These are phyloP conservation scores for Aureobasidium namibiae DNA, from an alignment of 2,329 filamentous ascomycete species.

Conservation along the genomic window DNA sequence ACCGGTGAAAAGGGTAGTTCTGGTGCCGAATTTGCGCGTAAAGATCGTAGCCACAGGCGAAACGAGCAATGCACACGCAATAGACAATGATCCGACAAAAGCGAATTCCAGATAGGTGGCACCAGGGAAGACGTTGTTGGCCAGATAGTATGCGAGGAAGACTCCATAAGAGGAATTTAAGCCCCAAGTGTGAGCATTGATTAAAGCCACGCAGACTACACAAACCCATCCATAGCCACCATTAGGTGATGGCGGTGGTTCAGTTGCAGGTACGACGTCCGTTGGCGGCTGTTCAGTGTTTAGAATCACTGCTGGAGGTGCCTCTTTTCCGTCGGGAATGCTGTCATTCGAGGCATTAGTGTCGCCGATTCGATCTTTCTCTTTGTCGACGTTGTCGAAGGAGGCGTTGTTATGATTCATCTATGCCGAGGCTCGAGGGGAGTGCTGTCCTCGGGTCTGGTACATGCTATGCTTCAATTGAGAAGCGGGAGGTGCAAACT, in stretches of 20 bases:
- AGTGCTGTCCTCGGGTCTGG: neutral
- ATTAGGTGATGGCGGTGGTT: constrained; percentile 22
- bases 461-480: neutral
- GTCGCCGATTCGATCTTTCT: neutral
- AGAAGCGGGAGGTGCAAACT: neutral
- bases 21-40: constrained; percentile 55
- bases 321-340: neutral
- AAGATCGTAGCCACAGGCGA: constrained; percentile 59
- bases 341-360: neutral
- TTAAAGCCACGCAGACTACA: constrained; percentile 35
- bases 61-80: constrained; percentile 57
- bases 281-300: neutral
- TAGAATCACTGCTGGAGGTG: neutral
- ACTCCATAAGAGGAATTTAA: constrained; percentile 53
- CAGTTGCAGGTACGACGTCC: neutral
- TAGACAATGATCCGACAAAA: constrained; percentile 66
- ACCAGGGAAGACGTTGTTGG: constrained; percentile 52
- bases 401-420: constrained; percentile 4
- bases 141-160: constrained; percentile 68
- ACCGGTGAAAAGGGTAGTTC: constrained; percentile 55
- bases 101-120: constrained; percentile 61
- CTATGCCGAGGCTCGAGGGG: neutral
- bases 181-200: constrained; percentile 42
- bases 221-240: constrained; percentile 56
- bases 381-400: constrained; percentile 3